Base-by-base conservation (phyloP, 352 stramenopile genomes). In the Globisporangium recalcitrans region DNA sequence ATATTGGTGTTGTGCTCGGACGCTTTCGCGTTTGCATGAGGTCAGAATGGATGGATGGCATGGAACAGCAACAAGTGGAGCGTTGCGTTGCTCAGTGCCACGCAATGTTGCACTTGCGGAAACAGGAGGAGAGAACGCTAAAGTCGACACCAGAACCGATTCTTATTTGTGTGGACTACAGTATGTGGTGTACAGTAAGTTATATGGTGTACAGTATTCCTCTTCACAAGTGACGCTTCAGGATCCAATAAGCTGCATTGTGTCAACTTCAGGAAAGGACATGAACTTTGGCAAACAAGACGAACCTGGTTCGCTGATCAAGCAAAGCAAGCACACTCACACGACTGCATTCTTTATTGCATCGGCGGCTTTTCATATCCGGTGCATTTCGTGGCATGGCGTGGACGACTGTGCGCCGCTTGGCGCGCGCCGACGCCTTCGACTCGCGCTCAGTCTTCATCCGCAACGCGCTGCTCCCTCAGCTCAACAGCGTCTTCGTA, bases 401-500 rank as follows among this genome's bases (percentile, higher is more conserved):
- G 19, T 14, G 24, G 9, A 9, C 36, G 48, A 10, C 26, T 26
- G 19, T n/a, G 11, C 40, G 26, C 10, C 26, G 27, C 10, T 29
- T 21, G 16, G 8, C 52, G 26, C 38, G 26, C 38, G 40, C 22
- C 26, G 55, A 61, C 19, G 5, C 55, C 19, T 27, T 61, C 55
- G 27, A 42, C 40, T 61, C 55, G 40, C 55, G 55, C 40, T 34
- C 55, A 9, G 9, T 63, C 32, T 36, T 56, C 11, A 16, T 42
- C 34, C 59, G 29, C 26, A 19, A 42, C 2, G 59, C 52, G 26
- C 34, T 65, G 49, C 49, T 51, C 2, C 48, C 59, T 5, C 59
- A 53, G 13, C 31, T 58, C 21, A 29, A 42, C n/a, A 59, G 34
- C 49, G 59, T 40, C 19, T 29, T 65, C 27, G 59, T 65, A 44